These are phyloP conservation scores for Fusarium staphyleae DNA, from an alignment of 2,329 filamentous ascomycete species.

Conservation along the genomic window DNA sequence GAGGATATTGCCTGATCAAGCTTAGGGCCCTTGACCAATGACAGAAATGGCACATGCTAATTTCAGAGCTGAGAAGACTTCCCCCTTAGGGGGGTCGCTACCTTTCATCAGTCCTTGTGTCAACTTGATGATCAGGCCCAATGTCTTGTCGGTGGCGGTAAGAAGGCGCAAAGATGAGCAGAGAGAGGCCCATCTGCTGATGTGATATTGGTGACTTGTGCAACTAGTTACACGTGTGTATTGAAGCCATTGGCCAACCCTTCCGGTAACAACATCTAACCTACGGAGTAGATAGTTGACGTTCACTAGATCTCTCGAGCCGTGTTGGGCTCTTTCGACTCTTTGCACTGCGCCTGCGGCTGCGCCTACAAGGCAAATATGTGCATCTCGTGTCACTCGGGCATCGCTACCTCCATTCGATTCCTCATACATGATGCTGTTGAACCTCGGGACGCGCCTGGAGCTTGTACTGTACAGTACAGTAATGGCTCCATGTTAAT, in stretches of 20 bases:
- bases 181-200: background rate
- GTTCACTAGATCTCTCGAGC: conserved; percentile 1
- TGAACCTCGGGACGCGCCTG: conserved; percentile 26
- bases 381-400: conserved; percentile 12
- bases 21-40: conserved; percentile 23
- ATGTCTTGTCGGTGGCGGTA: background rate
- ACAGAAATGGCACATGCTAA: conserved; percentile 22
- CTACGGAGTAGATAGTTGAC: too few relatives aligned
- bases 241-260: conserved; percentile 29
- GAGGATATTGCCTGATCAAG: conserved; percentile 27
- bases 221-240: conserved; percentile 22
- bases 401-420: conserved; percentile 13
- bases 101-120: background rate
- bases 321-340: too few relatives aligned
- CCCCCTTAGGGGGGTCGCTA: background rate
- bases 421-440: conserved; percentile 27
- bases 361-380: conserved; percentile 18
- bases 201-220: conserved; percentile 11
- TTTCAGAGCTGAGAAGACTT: conserved; percentile 28
- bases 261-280: conserved; percentile 15
- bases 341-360: conserved; percentile 14
- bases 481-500: conserved; percentile 6
- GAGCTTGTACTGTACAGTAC: too few relatives aligned
- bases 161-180: background rate
- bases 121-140: background rate